Evolutionary conservation across 2,329 filamentous ascomycete genomes (phyloP), one percentile per base, ranked within the genome.

Genomic region (Microdochium nivale): DNA sequence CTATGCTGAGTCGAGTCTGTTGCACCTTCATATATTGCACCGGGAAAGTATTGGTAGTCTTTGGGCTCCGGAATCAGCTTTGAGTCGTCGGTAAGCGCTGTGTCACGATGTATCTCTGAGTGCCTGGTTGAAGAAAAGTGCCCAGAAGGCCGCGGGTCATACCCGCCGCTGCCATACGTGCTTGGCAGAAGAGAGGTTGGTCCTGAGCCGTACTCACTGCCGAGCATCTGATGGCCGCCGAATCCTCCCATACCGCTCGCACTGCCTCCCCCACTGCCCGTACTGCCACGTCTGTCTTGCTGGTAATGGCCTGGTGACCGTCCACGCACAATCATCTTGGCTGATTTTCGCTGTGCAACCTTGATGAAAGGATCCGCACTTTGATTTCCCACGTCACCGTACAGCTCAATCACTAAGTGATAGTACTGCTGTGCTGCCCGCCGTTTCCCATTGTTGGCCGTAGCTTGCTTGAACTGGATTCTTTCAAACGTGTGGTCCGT

Each of bases 391-490:
- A 89, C 71, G 56, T 91, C 84, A 8, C 80, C 88, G 67, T 83
- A 89, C 1, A 95, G 80, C 64, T 95, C 90, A 3, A 95, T 85
- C 47, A 95, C 81, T n/a, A 96, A 76, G 60, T 94, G 88, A 62
- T 95, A 96, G 67, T 90, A 95, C 60, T 96, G 91, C 64, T 96
- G 90, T 19, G 90, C 89, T 1, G 90, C 90, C 52, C 91, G 78
- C 58, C 91, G 79, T 67, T 95, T 95, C 47, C 90, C 90, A 59
- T 96, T 96, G 71, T 96, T 96, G 24, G 90, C 89, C 0, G 90
- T 96, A 1, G 91, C 90, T 57, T 89, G 88, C 67, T 95, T 95
- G 78, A 96, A 96, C 61, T 96, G 90, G 49, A 96, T 94, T 11
- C 91, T 84, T 64, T 96, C 90, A 64, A 95, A 96, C 0, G 77